Evolutionary conservation across 2,329 filamentous ascomycete genomes (phyloP).

Genomic region (Dactylellina parvicollis): DNA sequence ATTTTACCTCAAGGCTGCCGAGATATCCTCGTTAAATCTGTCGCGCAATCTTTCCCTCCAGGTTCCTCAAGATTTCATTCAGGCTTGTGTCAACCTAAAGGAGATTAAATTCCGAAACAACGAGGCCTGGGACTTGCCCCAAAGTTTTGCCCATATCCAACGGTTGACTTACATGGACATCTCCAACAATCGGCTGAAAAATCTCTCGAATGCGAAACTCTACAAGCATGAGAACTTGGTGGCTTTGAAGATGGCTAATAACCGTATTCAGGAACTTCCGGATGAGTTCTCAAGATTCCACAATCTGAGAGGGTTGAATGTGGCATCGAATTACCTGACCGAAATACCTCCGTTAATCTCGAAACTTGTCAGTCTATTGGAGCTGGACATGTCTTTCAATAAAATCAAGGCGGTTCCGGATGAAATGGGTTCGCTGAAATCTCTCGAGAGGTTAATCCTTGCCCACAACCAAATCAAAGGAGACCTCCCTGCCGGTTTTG

Average conservation of each 20-base stretch:
- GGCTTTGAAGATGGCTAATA: conserved; percentile 93
- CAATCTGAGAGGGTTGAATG: conserved; percentile 81
- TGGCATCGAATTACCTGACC: conserved; percentile 91
- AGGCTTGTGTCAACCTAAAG: conserved; percentile 86
- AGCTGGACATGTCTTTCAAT: conserved; percentile 97
- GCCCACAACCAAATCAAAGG: conserved; percentile 91
- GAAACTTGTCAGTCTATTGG: conserved; percentile 81
- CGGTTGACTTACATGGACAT: conserved; percentile 89
- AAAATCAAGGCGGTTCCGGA: conserved; percentile 80
- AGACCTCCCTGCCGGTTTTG: conserved; percentile 77
- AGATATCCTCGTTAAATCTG: conserved; percentile 94
- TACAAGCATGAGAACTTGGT: conserved; percentile 78
- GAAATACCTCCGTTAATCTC: conserved; percentile 87
- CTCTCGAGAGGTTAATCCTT: conserved; percentile 87
- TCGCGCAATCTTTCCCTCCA: conserved; percentile 92
- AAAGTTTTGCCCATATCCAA: conserved; percentile 81
- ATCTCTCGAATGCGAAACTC: conserved; percentile 84
- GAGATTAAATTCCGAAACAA: conserved; percentile 98
- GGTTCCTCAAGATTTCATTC: conserved; percentile 94
- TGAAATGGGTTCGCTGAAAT: conserved; percentile 78
- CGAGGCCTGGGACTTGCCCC: conserved; percentile 84
- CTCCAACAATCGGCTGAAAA: conserved; percentile 90
- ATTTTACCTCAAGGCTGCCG: conserved; percentile 86
- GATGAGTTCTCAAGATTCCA: conserved; percentile 83
- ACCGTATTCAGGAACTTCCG: conserved; percentile 81